phyloP scores from a whole-genome alignment of 306 rosid genomes.

The Vigna hirtella region DNA sequence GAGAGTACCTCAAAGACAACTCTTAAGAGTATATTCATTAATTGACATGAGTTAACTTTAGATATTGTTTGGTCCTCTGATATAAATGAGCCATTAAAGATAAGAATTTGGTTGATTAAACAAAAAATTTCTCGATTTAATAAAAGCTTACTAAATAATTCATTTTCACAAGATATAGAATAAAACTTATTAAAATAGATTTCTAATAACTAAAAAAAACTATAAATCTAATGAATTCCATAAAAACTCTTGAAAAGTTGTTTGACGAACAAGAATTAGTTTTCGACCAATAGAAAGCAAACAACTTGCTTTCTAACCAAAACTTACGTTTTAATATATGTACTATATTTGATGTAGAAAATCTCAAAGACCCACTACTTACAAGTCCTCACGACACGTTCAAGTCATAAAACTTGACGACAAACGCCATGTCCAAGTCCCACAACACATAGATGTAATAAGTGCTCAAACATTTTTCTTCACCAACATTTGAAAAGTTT shows the following conservation, averaged over 20 bases:
- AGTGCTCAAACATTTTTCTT: neutral
- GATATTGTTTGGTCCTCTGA: too few relatives aligned
- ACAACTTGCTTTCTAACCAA: neutral
- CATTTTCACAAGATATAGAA: neutral
- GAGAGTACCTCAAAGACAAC: too few relatives aligned
- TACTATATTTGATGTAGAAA: neutral
- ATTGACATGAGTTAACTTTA: too few relatives aligned
- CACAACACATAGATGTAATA: neutral
- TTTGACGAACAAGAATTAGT: neutral
- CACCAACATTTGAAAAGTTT: too few relatives aligned
- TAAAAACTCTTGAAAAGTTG: neutral
- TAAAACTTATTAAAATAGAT: neutral
- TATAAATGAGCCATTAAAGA: neutral
- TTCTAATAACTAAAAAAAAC: neutral
- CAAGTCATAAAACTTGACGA: neutral
- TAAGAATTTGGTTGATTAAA: neutral
- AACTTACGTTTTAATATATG: neutral
- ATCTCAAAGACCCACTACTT: neutral
- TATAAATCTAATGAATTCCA: neutral
- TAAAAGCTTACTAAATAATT: neutral
- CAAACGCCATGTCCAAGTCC: neutral
- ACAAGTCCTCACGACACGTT: conserved; percentile 1
- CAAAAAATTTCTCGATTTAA: neutral
- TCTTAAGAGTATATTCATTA: too few relatives aligned
- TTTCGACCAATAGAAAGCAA: neutral